These are phyloP conservation scores for Trametes polyzona DNA, from an alignment of 1,284 basidiomycete species.

Conservation along the genomic window DNA sequence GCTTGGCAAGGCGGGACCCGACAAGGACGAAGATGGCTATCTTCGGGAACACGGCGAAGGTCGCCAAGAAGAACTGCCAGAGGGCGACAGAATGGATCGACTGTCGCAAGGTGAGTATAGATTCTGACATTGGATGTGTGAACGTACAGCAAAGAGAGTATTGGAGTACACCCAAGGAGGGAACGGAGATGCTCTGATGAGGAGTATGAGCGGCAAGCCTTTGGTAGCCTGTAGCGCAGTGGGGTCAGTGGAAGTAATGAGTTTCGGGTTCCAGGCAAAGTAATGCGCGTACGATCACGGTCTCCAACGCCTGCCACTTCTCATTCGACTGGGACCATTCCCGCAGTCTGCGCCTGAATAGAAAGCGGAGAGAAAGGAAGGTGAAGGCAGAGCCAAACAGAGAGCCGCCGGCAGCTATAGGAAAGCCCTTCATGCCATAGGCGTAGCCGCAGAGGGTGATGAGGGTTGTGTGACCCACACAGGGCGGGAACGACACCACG, in stretches of 20 bases:
- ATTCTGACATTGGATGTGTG: neutral
- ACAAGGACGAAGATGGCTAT: conserved; percentile 76
- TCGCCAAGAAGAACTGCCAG: conserved; percentile 78
- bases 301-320: conserved; percentile 79
- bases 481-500: conserved; percentile 75
- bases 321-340: conserved; percentile 64
- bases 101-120: conserved; percentile 38
- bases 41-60: conserved; percentile 71
- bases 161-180: conserved; percentile 86
- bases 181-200: conserved; percentile 82
- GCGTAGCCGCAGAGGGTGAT: conserved; percentile 78
- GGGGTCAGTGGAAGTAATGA: neutral
- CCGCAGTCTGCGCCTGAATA: conserved; percentile 59
- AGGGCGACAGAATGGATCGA: conserved; percentile 74
- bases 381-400: conserved; percentile 68
- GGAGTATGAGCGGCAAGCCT: conserved; percentile 76
- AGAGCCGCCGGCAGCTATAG: conserved; percentile 63
- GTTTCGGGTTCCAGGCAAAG: neutral
- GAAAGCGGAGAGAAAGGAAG: conserved; percentile 64
- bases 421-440: conserved; percentile 78
- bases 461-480: conserved; percentile 73
- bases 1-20: conserved; percentile 71
- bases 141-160: conserved; percentile 72
- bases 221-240: conserved; percentile 61
- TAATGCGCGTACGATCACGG: conserved; percentile 64